phyloP scores from a whole-genome alignment of 1,284 basidiomycete species.

The Chalciporus sp. region DNA sequence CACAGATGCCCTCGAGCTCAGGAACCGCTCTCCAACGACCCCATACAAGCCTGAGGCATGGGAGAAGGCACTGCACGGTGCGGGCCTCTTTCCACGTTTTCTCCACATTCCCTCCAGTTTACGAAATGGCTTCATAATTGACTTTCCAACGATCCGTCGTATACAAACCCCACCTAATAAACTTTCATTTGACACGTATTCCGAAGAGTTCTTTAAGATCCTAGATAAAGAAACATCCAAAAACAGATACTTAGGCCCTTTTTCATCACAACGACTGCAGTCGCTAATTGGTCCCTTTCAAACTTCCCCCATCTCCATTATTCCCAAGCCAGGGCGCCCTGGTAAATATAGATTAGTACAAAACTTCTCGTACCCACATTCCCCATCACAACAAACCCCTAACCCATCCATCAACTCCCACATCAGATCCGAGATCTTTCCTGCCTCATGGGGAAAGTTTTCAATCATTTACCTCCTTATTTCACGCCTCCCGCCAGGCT shows the following conservation, averaged over 20 bases:
- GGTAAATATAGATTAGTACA: constrained; percentile 10
- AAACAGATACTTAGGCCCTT: constrained; percentile 6
- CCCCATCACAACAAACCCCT: accelerated
- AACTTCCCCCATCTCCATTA: constrained; percentile 1
- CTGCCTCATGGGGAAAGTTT: constrained; percentile 6
- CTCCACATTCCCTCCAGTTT: too few relatives aligned
- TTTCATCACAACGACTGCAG: not conserved
- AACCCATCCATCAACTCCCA: not conserved
- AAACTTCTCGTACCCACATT: constrained; percentile 8
- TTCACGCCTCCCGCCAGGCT: not conserved
- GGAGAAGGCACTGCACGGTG: not conserved
- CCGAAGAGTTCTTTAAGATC: not conserved
- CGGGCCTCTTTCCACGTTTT: too few relatives aligned
- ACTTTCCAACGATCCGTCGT: too few relatives aligned
- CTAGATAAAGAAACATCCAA: not conserved
- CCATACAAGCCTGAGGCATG: constrained; percentile 30
- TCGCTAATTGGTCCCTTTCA: not conserved
- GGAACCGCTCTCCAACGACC: constrained; percentile 13
- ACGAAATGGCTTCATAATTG: too few relatives aligned
- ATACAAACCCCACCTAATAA: too few relatives aligned
- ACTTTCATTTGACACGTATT: not conserved
- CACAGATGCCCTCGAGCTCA: constrained; percentile 28
- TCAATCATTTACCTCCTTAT: not conserved
- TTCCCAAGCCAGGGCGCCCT: constrained; percentile 1
- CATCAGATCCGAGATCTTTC: not conserved